Evolutionary conservation across 208 protist genomes (phyloP).

Genomic region (Phytomonas sp.): DNA sequence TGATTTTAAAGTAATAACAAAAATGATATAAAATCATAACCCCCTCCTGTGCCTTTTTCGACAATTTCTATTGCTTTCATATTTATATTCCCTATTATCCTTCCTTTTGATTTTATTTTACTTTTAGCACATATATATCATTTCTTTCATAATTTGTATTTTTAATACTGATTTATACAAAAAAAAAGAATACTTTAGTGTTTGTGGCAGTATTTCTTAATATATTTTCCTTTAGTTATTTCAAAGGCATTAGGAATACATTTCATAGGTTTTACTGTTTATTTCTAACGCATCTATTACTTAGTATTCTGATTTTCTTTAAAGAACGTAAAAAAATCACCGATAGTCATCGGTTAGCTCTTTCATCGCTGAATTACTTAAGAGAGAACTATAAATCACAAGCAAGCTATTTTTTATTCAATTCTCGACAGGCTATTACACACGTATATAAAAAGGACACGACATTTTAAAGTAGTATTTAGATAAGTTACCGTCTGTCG

Average conservation of each 20-base stretch:
- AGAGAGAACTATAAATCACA: background rate
- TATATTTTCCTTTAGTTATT: background rate
- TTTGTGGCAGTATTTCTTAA: background rate
- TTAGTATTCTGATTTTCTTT: background rate
- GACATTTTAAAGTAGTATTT: background rate
- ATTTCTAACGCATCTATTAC: background rate
- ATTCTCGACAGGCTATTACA: background rate
- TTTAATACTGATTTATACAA: background rate
- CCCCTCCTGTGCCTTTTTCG: background rate
- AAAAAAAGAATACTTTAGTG: background rate
- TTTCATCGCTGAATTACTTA: background rate
- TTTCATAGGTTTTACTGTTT: background rate
- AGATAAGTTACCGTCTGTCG: background rate
- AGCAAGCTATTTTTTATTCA: background rate
- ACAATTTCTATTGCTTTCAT: background rate
- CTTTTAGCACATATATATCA: background rate
- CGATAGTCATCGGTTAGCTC: background rate
- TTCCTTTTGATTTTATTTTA: background rate
- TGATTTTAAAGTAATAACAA: background rate
- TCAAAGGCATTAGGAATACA: background rate
- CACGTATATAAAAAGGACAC: background rate
- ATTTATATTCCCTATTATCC: slow-evolving; percentile 2
- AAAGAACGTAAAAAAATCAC: background rate
- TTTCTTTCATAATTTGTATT: slow-evolving; percentile 2
- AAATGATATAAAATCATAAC: background rate